phyloP scores from a whole-genome alignment of 1,284 basidiomycete species.

The Naganishia sp. region DNA sequence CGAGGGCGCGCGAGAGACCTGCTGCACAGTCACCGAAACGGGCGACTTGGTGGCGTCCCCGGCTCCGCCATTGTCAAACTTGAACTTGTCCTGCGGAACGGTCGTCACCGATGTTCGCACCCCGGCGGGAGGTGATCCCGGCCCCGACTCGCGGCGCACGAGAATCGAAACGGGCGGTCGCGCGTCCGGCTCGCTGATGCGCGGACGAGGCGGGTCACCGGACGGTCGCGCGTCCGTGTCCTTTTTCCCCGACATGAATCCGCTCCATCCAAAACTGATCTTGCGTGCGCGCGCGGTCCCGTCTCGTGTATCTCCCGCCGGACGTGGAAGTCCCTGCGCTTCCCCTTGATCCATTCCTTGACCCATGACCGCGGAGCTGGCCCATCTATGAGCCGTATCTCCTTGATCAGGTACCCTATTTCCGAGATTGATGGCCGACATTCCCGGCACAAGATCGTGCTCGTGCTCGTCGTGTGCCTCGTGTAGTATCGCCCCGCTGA shows the following conservation, averaged over 20 bases:
- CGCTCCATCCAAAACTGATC: conserved; percentile 26
- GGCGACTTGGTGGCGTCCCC: neutral
- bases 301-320: neutral
- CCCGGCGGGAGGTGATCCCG: neutral
- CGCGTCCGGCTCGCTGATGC: neutral
- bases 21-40: conserved; percentile 18
- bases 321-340: neutral
- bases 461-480: conserved; percentile 28
- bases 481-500: conserved; percentile 22
- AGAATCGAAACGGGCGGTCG: conserved; percentile 9
- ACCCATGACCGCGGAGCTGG: conserved; percentile 8
- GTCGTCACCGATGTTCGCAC: neutral
- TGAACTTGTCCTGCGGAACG: conserved; percentile 6
- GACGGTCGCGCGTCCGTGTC: neutral
- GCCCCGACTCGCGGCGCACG: conserved; percentile 13
- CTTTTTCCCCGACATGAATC: conserved; percentile 22
- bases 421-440: conserved; percentile 17
- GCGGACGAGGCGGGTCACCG: neutral
- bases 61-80: neutral
- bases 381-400: neutral
- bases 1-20: conserved; percentile 11
- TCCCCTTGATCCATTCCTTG: neutral
- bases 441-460: conserved; percentile 12
- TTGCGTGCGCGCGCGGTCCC: conserved; percentile 1
- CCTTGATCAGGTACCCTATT: neutral